Percentiles rank a stretch among this genome's conserved stretches.
Evolutionary conservation across 2,329 filamentous ascomycete species (phyloP).

Genomic region (Neospermospora avenae): DNA sequence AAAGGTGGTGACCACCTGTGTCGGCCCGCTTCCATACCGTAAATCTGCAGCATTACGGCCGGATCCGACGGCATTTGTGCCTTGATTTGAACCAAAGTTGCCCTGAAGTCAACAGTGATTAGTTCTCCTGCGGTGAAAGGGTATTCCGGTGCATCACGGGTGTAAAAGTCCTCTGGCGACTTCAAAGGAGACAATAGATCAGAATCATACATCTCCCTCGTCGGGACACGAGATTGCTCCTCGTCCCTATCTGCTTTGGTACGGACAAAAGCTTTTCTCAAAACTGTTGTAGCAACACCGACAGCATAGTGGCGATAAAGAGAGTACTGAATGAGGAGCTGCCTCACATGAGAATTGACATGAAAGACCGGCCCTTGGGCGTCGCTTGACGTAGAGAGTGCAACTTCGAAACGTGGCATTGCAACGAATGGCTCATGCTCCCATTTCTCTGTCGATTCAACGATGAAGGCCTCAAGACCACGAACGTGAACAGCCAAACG

Average conservation of each 20-base stretch:
- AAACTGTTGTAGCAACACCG: slow-evolving; percentile 73
- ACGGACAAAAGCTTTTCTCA: slow-evolving; percentile 66
- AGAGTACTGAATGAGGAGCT: slow-evolving; percentile 82
- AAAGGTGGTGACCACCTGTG: slow-evolving; percentile 89
- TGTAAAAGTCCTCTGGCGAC: slow-evolving; percentile 27
- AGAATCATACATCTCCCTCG: slow-evolving; percentile 12
- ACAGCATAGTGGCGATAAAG: slow-evolving; percentile 90
- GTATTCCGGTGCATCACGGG: slow-evolving; percentile 27
- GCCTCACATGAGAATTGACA: slow-evolving; percentile 75
- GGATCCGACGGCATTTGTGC: slow-evolving; percentile 85
- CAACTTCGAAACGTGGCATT: slow-evolving; percentile 82
- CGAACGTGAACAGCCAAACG: slow-evolving; percentile 76
- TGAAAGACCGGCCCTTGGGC: slow-evolving; percentile 85
- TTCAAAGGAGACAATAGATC: slow-evolving; percentile 30
- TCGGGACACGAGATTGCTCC: slow-evolving; percentile 34
- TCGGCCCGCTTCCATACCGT: slow-evolving; percentile 74
- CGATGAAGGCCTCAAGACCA: slow-evolving; percentile 84
- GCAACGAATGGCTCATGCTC: slow-evolving; percentile 83
- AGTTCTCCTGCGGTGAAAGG: slow-evolving; percentile 53
- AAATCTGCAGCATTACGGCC: slow-evolving; percentile 86
- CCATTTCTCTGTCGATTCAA: slow-evolving; percentile 81
- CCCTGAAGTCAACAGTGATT: slow-evolving; percentile 77
- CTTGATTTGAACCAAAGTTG: slow-evolving; percentile 81
- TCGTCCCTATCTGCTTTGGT: slow-evolving; percentile 47
- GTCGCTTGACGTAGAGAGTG: slow-evolving; percentile 81